Evolutionary conservation across 371 early-diverging fungal genomes (phyloP), one percentile per base, ranked within the genome.

Genomic region (Mortierella sp.): DNA sequence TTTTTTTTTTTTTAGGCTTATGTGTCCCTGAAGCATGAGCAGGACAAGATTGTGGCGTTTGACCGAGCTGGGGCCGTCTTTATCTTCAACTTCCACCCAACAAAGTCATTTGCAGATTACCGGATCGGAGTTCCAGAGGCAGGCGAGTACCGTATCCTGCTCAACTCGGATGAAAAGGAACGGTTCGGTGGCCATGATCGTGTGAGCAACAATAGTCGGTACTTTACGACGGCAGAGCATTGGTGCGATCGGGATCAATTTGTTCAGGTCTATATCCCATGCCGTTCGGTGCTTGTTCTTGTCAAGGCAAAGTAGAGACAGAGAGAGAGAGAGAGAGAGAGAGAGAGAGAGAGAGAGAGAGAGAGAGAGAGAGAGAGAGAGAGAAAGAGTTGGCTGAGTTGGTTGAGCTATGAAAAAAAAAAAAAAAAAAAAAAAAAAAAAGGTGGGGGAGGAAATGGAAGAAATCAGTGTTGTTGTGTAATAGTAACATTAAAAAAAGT

Each of bases 31-130:
- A 96, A 97, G 83, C 90, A 98, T 81, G 92, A 97, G 72, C 90
- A 88, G 26, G 96, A 98, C 85, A 97, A 97, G 82, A 84, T 97
- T 16, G 84, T 98, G 65, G 95, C 87, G 4, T 97, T 97, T 85
- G 98, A 98, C 81, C 91, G 97, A 50, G 97, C 91, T 53, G 84
- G 87, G 47, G 88, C 96, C 25, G 66, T 97, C 30, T 97, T 93
- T 81, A 87, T 96, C 59, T 97, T 98, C 90, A 98, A 98, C 82
- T 96, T 97, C 88, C 95, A 98, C 81, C 94, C 94, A 4, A 90
- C 90, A 28, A 82, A 95, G 64, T 92, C 92, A 44, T 97, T 87
- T 76, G 74, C 91, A 5, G 97, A 96, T 75, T 98, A 98, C 81
- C 88, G 93, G 55, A 80, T 98, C 18, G 97, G 96, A 43, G 89